Evolutionary conservation across 371 early-diverging fungal species (phyloP).

Genomic region (Mucor racemosus): DNA sequence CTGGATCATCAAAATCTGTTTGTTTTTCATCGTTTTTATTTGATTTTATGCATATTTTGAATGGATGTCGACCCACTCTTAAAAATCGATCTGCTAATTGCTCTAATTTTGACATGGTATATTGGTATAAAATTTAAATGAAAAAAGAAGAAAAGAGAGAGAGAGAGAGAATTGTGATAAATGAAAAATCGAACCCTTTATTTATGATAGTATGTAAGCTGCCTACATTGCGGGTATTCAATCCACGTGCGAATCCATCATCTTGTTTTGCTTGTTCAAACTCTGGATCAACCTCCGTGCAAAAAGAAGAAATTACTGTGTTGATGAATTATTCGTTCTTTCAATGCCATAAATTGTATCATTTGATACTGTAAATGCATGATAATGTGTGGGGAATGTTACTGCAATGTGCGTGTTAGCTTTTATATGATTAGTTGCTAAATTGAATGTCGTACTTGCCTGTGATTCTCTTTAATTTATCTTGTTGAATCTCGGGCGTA

Average conservation of each 20-base stretch:
- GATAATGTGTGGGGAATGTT: constrained; percentile 33
- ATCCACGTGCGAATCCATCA: constrained; percentile 4
- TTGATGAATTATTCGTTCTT: constrained; percentile 16
- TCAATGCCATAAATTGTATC: constrained; percentile 42
- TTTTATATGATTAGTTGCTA: background rate
- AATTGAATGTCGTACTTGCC: constrained; percentile 17
- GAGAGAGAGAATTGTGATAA: background rate
- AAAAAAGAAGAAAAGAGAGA: background rate
- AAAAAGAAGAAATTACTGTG: constrained; percentile 3
- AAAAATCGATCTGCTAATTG: constrained; percentile 14
- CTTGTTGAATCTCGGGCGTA: constrained; percentile 23
- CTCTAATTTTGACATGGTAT: constrained; percentile 16
- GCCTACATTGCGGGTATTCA: constrained; percentile 13
- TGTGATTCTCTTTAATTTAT: constrained; percentile 31
- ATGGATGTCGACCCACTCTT: constrained; percentile 27
- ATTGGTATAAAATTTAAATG: constrained; percentile 2
- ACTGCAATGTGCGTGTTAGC: constrained; percentile 11
- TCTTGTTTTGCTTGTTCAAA: background rate
- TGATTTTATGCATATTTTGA: constrained; percentile 23
- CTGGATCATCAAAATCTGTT: constrained; percentile 11
- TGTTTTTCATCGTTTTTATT: constrained; percentile 11
- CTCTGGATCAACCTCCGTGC: constrained; percentile 10
- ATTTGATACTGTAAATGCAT: constrained; percentile 36
- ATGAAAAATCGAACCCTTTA: background rate
- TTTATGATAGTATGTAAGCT: background rate